These are phyloP conservation scores for Populus simonii DNA, from an alignment of 345 rosid genomes.

Conservation along the genomic window DNA sequence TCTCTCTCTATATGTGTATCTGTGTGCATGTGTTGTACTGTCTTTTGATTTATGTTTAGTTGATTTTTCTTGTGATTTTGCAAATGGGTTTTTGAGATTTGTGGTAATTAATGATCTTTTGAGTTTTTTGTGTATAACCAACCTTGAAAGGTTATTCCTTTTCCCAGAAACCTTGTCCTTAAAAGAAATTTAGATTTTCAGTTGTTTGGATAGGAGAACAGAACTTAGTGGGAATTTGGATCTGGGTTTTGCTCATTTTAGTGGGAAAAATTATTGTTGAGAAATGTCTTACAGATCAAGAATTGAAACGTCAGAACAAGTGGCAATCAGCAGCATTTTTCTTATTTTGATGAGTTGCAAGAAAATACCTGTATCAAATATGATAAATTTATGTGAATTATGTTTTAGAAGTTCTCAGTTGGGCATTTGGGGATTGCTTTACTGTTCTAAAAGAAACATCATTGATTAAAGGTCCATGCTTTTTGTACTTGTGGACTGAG, in stretches of 20 bases:
- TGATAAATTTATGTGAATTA: background rate
- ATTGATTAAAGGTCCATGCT: background rate
- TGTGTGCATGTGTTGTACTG: background rate
- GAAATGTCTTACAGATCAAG: background rate
- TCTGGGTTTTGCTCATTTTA: too few species aligned
- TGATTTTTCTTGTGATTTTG: background rate
- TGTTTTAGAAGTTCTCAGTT: background rate
- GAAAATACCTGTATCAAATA: background rate
- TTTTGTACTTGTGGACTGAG: background rate
- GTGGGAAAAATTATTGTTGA: too few species aligned
- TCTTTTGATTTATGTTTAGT: background rate
- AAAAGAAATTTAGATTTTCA: background rate
- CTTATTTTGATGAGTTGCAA: background rate
- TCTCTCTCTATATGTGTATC: background rate
- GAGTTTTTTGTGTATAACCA: background rate
- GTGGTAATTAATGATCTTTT: constrained; percentile 1
- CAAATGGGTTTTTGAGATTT: background rate
- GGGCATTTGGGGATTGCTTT: background rate
- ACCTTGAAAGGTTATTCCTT: background rate
- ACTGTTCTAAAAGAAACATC: background rate
- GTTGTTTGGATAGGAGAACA: background rate
- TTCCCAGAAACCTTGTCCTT: background rate
- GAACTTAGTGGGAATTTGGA: background rate
- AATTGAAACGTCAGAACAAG: background rate
- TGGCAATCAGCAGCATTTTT: background rate